Evolutionary conservation across 371 early-diverging fungal genomes (phyloP), one percentile per base, ranked within the genome.

Genomic region (Mortierella sp.): DNA sequence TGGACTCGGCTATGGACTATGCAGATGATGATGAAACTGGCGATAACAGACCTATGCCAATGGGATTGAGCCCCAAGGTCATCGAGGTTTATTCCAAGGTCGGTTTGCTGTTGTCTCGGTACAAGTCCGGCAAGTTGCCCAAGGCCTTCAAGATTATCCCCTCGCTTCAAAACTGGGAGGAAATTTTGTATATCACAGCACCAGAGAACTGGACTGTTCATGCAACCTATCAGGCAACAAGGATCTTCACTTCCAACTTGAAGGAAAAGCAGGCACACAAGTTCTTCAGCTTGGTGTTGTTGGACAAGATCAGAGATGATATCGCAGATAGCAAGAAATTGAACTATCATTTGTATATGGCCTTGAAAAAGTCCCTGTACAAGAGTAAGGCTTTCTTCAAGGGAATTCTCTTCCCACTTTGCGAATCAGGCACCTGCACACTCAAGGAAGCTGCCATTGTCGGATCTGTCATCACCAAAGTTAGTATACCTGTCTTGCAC

Each of bases 131-230:
- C 43, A 94, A 94, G 78, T 87, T 98, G 63, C 99, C 99, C 69
- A 98, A 98, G 83, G 96, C 98, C 19, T 99, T 99, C 93, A 99
- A 99, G 87, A 96, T 99, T 70, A 96, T 98, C 61, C 98, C 99
- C 10, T 91, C 96, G 12, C 87, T 99, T 31, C 85, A 87, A 55
- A 96, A 98, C 87, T 99, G 99, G 99, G 97, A 98, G 83, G 96
- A 98, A 71, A 91, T 98, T 43, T 84, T 99, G 68, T 93, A 93
- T 76, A 83, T 97, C 32, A 99, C 99, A 2, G 86, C 86, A 31
- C 99, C 99, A 3, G 93, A 94, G 47, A 87, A 87, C 32, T 99
- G 99, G 99, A 96, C 98, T 10, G 96, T 98, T 17, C 93, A 98
- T 75, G 99, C 99, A 15, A 91, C 92, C 17, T 98, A 94, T 84